Conservation (phyloP, 2,329 filamentous ascomycete genomes). For the Hypoxylon sp. region DNA sequence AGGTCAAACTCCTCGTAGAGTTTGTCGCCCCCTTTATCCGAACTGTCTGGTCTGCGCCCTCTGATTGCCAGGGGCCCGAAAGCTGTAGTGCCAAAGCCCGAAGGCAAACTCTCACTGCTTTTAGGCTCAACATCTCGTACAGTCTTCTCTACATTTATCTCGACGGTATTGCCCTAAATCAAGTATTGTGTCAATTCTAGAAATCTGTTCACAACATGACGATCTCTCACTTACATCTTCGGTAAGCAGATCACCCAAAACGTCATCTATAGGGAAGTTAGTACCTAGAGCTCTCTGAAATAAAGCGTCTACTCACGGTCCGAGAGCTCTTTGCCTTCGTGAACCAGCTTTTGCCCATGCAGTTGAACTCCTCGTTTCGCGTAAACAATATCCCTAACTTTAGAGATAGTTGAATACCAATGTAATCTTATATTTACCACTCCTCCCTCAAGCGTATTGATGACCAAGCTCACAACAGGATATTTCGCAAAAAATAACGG, state of each 20-base stretch:
- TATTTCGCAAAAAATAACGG: slow-evolving; percentile 39
- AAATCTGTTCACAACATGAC: background rate
- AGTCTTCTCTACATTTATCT: background rate
- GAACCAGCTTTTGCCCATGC: background rate
- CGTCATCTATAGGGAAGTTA: slow-evolving; percentile 5
- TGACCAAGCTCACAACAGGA: no score
- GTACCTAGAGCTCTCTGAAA: background rate
- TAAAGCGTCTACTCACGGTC: background rate
- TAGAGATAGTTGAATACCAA: background rate
- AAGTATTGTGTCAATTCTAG: background rate
- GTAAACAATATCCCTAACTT: background rate
- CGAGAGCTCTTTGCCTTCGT: background rate
- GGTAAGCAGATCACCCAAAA: slow-evolving; percentile 1
- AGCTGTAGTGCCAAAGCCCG: no score
- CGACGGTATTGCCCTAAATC: background rate
- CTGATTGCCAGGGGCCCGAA: no score
- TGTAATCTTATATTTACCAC: no score
- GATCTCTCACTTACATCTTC: background rate
- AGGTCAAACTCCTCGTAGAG: slow-evolving; percentile 9
- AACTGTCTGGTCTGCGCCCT: no score
- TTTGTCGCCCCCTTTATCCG: background rate
- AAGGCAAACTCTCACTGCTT: no score
- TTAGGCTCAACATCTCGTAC: background rate
- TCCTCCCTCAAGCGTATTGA: no score
- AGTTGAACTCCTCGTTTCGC: background rate